These are phyloP conservation scores for Trypanosoma scelopori DNA, from an alignment of 208 protist species.

Conservation along the genomic window DNA sequence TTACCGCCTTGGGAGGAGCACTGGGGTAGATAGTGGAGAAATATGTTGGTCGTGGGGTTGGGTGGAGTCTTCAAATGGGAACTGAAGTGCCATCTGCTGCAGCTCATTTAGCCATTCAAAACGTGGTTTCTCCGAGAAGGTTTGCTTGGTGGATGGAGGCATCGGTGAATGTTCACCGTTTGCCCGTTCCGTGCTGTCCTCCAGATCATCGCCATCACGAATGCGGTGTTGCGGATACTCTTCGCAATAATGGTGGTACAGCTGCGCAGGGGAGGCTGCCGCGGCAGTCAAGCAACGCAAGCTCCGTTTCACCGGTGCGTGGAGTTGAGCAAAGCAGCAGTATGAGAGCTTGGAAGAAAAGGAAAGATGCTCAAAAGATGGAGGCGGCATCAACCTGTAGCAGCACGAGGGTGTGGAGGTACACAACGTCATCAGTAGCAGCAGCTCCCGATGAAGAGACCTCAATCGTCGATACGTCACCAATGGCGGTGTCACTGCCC, in stretches of 20 bases:
- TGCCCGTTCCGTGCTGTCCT: neutral
- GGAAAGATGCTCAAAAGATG: slow-evolving; percentile 19
- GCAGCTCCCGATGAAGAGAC: slow-evolving; percentile 37
- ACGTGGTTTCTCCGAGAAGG: neutral
- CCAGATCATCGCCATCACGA: neutral
- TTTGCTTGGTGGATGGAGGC: neutral
- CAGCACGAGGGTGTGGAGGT: neutral
- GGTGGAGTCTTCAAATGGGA: slow-evolving; percentile 12
- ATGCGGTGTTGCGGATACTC: neutral
- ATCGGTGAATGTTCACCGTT: neutral
- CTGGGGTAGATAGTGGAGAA: too few relatives aligned
- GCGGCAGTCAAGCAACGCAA: neutral
- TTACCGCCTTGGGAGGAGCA: too few relatives aligned
- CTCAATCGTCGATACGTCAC: slow-evolving; percentile 61
- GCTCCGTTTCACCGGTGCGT: slow-evolving; percentile 18
- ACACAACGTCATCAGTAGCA: slow-evolving; percentile 1
- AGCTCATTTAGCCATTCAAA: slow-evolving; percentile 25
- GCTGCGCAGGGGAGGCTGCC: slow-evolving; percentile 12
- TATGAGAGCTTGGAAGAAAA: slow-evolving; percentile 21
- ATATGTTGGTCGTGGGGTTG: neutral
- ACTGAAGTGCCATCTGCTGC: slow-evolving; percentile 24
- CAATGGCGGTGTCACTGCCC: slow-evolving; percentile 60
- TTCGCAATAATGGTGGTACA: slow-evolving; percentile 22
- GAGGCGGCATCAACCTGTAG: slow-evolving; percentile 1
- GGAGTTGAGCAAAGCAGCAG: slow-evolving; percentile 26